Evolutionary conservation across 306 rosid species (phyloP).

Genomic region (Castanospermum australe): DNA sequence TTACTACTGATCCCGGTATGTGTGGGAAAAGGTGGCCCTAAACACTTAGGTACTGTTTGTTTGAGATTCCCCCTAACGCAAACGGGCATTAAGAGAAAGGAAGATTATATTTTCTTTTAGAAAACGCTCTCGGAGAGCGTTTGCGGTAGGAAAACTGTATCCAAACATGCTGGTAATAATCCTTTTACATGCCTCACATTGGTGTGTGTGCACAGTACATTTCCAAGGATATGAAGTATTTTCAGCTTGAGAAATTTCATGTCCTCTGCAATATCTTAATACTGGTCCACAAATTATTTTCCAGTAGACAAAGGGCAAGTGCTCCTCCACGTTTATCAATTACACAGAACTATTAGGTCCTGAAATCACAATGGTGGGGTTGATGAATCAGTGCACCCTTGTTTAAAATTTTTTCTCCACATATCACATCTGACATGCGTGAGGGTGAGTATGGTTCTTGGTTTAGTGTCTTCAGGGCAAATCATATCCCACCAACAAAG

Average conservation of each 20-base stretch:
- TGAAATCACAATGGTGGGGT: not conserved
- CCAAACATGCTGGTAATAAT: too few relatives aligned
- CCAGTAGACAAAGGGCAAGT: not conserved
- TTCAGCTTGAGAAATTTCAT: not conserved
- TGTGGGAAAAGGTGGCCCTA: too few relatives aligned
- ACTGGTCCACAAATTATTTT: not conserved
- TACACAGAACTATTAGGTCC: not conserved
- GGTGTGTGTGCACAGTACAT: not conserved
- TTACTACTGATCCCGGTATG: too few relatives aligned
- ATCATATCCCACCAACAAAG: not conserved
- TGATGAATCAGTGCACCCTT: not conserved
- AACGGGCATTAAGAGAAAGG: too few relatives aligned
- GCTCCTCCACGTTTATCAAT: not conserved
- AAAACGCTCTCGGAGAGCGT: too few relatives aligned
- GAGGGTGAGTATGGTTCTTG: not conserved
- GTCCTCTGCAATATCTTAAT: not conserved
- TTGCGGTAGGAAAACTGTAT: too few relatives aligned
- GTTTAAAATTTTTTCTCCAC: not conserved
- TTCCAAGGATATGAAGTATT: not conserved
- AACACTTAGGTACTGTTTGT: too few relatives aligned
- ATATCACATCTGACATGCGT: not conserved
- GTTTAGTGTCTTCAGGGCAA: not conserved
- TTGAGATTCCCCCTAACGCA: too few relatives aligned
- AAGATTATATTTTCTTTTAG: too few relatives aligned
- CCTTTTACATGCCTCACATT: not conserved